Conservation (phyloP, 192 early-diverging fungal genomes). For the Mortierella antarctica region DNA sequence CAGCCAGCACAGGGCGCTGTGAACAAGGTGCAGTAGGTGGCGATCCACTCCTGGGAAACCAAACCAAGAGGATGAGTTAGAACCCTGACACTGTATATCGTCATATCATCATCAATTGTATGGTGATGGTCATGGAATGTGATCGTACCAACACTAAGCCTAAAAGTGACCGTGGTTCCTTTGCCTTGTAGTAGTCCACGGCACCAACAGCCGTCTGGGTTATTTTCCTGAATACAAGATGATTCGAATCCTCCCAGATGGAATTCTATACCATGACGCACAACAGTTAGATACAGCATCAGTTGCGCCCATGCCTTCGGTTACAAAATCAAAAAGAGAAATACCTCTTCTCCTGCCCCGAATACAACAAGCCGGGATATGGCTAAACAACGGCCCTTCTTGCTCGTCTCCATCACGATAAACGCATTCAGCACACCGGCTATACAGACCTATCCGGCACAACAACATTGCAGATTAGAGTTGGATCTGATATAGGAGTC, state of each 20-base stretch:
- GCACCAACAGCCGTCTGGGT: conserved; percentile 50
- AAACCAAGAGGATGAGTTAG: not conserved
- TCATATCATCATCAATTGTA: not conserved
- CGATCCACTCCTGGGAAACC: conserved; percentile 52
- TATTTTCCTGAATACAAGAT: conserved; percentile 57
- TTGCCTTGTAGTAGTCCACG: conserved; percentile 39
- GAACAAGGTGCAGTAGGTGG: conserved; percentile 48
- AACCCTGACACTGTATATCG: not conserved
- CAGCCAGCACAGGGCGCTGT: conserved; percentile 53
- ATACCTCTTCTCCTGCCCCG: conserved; percentile 47
- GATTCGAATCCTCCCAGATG: conserved; percentile 51
- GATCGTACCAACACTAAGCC: conserved; percentile 45
- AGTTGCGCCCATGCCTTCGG: not conserved
- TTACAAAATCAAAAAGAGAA: not conserved
- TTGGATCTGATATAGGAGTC: not conserved
- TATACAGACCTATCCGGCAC: conserved; percentile 20
- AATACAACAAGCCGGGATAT: conserved; percentile 41
- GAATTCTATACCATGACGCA: conserved; percentile 2
- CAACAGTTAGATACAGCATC: not conserved
- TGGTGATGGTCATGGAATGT: not conserved
- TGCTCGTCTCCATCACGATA: conserved; percentile 38
- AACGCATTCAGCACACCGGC: conserved; percentile 29
- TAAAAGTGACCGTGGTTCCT: conserved; percentile 36
- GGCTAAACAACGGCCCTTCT: conserved; percentile 21
- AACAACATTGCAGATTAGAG: not conserved